Evolutionary conservation across 805 yeast species (phyloP).

Genomic region (Wickerhamiella sergipiensis): DNA sequence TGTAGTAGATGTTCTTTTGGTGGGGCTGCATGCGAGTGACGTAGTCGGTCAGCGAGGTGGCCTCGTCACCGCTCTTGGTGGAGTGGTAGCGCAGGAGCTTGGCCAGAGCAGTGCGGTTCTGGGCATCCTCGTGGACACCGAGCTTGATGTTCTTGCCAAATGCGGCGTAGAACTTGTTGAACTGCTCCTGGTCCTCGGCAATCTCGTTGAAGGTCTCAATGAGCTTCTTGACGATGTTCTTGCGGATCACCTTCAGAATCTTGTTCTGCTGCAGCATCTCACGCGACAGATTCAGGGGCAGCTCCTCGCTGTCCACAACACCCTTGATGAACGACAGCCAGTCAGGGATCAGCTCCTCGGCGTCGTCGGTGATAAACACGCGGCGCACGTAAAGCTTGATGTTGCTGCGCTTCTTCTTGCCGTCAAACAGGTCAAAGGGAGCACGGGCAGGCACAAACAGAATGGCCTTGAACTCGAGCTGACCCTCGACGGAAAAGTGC

Average conservation of each 20-base stretch:
- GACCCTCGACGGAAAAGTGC: constrained; percentile 99
- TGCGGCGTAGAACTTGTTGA: constrained; percentile 95
- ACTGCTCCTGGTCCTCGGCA: constrained; percentile 97
- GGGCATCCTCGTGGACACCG: constrained; percentile 98
- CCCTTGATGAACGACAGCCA: constrained; percentile 97
- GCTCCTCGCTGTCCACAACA: constrained; percentile 99
- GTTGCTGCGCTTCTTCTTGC: constrained; percentile 98
- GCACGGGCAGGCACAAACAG: constrained; percentile 97
- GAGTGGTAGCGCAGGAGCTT: constrained; percentile 95
- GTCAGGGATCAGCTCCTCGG: constrained; percentile 98
- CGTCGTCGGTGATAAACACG: constrained; percentile 98
- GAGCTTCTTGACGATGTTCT: constrained; percentile 96
- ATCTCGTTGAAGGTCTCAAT: constrained; percentile 98
- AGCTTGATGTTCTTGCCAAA: constrained; percentile 96
- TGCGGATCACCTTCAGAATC: constrained; percentile 97
- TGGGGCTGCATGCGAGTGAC: constrained; percentile 99
- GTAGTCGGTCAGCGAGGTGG: constrained; percentile 90
- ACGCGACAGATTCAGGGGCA: constrained; percentile 99
- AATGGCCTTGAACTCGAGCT: constrained; percentile 97
- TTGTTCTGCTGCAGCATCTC: constrained; percentile 99
- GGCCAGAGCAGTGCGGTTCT: constrained; percentile 91
- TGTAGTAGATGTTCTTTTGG: constrained; percentile 98
- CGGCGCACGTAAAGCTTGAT: constrained; percentile 98
- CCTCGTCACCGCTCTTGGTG: constrained; percentile 87
- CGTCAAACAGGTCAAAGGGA: constrained; percentile 95